phyloP scores from a whole-genome alignment of 805 yeast genomes.

The Ogataea paraovalis region DNA sequence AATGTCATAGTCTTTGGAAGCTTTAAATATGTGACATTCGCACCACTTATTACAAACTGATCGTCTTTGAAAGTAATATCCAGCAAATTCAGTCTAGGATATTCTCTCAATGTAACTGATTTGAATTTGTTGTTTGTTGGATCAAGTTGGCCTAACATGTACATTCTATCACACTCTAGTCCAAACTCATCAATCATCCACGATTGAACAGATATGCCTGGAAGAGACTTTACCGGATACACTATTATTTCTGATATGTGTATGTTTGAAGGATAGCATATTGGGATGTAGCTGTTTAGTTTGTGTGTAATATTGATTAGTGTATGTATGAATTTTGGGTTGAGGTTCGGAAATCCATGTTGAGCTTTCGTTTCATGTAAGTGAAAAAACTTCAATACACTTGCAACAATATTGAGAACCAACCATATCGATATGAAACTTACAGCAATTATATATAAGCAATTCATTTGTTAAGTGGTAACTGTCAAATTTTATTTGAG shows the following conservation, averaged over 20 bases:
- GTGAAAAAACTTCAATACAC: background rate
- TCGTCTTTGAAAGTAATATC: slow-evolving; percentile 5
- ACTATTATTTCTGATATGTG: slow-evolving; percentile 12
- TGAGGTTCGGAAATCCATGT: slow-evolving; percentile 8
- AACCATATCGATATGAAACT: background rate
- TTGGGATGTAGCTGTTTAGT: background rate
- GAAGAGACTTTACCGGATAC: slow-evolving; percentile 26
- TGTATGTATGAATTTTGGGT: background rate
- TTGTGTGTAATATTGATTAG: background rate
- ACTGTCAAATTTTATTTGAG: too few relatives aligned
- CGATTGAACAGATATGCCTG: slow-evolving; percentile 18
- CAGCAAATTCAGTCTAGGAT: slow-evolving; percentile 15
- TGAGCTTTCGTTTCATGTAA: slow-evolving; percentile 13
- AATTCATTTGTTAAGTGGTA: too few relatives aligned
- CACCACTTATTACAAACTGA: slow-evolving; percentile 10
- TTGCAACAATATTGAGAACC: background rate
- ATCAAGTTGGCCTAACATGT: slow-evolving; percentile 23
- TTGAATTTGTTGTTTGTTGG: slow-evolving; percentile 5
- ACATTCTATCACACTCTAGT: slow-evolving; percentile 26
- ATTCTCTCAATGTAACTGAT: slow-evolving; percentile 22
- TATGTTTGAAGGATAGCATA: background rate
- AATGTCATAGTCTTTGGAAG: slow-evolving; percentile 14
- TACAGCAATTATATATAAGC: background rate
- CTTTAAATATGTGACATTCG: slow-evolving; percentile 8
- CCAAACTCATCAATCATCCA: slow-evolving; percentile 24